Conservation (phyloP, 2,329 filamentous ascomycete species). For the Fusarium albidum region DNA sequence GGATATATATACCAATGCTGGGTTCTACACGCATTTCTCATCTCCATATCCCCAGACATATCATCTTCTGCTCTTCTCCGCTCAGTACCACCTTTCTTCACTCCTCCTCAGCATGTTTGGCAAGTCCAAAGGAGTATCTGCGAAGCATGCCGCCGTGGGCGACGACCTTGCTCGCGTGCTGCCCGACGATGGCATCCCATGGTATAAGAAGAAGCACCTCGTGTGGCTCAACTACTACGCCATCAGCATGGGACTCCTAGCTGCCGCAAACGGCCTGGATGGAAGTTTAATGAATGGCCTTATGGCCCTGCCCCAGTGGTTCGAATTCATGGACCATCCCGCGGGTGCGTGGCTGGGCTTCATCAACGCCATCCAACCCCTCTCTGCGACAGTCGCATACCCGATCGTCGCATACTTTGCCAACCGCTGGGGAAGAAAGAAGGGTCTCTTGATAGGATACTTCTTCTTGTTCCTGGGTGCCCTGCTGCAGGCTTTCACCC, state of each 20-base stretch:
- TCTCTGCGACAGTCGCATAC: conserved; percentile 14
- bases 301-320: conserved; percentile 18
- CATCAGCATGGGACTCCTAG: conserved; percentile 10
- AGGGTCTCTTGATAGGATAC: conserved; percentile 16
- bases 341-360: conserved; percentile 25
- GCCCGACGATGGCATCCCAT: conserved; percentile 18
- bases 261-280: conserved; percentile 22
- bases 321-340: conserved; percentile 22
- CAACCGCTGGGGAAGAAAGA: conserved; percentile 23
- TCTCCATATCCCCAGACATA: background rate
- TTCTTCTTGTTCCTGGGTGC: background rate
- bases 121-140: background rate
- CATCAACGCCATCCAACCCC: conserved; percentile 25
- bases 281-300: conserved; percentile 9
- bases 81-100: background rate
- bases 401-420: conserved; percentile 22
- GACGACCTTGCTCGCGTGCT: conserved; percentile 22
- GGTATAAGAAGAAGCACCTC: conserved; percentile 27
- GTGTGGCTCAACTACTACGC: conserved; percentile 20
- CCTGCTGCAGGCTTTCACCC: too few species aligned
- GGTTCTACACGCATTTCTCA: too few species aligned
- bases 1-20: too few species aligned
- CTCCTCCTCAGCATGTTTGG: background rate
- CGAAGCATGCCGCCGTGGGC: conserved; percentile 10
- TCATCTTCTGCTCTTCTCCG: background rate